These are phyloP conservation scores for Tuber magnatum DNA, from an alignment of 495 filamentous ascomycete genomes.

Conservation along the genomic window DNA sequence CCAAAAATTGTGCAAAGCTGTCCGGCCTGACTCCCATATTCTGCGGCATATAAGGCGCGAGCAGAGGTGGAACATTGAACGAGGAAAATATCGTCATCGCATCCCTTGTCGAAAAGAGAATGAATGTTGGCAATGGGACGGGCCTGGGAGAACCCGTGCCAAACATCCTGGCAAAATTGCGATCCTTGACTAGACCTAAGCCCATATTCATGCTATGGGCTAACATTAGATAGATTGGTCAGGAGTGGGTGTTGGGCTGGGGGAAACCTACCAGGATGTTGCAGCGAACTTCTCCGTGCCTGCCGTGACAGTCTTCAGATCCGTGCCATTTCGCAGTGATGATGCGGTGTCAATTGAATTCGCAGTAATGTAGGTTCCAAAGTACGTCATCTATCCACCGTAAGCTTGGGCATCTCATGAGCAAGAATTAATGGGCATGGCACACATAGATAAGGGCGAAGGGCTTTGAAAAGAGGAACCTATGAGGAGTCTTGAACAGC, in stretches of 20 bases:
- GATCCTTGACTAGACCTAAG: slow-evolving; percentile 89
- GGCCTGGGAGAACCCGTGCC: slow-evolving; percentile 53
- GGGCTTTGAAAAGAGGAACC: slow-evolving; percentile 68
- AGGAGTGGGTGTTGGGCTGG: background rate
- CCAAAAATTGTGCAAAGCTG: slow-evolving; percentile 33
- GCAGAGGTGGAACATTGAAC: slow-evolving; percentile 78
- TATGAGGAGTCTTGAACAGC: slow-evolving; percentile 61
- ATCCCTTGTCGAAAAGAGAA: slow-evolving; percentile 76
- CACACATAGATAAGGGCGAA: slow-evolving; percentile 70
- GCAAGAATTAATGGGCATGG: background rate
- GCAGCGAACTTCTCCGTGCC: slow-evolving; percentile 77
- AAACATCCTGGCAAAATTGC: slow-evolving; percentile 75
- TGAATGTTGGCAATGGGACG: slow-evolving; percentile 58
- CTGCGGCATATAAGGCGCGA: slow-evolving; percentile 55
- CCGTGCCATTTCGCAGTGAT: slow-evolving; percentile 41
- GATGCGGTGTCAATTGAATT: slow-evolving; percentile 78
- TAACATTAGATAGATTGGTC: slow-evolving; percentile 17
- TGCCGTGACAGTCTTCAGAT: slow-evolving; percentile 52
- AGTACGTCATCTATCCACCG: slow-evolving; percentile 58
- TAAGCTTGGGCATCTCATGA: background rate
- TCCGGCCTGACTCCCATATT: slow-evolving; percentile 34
- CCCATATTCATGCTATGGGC: slow-evolving; percentile 67
- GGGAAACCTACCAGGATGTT: slow-evolving; percentile 47
- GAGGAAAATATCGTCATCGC: slow-evolving; percentile 87
- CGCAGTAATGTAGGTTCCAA: slow-evolving; percentile 82